phyloP scores from a whole-genome alignment of 257 asterid genomes.

The Rhazya stricta region DNA sequence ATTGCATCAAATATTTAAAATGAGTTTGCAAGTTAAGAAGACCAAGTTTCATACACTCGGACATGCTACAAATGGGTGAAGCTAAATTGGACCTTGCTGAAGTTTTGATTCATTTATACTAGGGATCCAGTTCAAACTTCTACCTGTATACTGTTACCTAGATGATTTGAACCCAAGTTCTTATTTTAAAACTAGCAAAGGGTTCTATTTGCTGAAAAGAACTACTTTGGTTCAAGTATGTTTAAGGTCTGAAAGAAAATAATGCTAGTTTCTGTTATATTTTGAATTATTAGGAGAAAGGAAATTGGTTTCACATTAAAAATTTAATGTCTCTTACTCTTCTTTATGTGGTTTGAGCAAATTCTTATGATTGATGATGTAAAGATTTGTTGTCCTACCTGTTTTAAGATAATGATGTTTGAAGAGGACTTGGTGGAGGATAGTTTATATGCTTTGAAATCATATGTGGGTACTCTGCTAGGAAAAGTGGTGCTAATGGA shows the following conservation, averaged over 20 bases:
- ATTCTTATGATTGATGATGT: neutral
- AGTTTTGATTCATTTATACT: neutral
- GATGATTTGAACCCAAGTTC: neutral
- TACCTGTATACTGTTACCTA: too few species aligned
- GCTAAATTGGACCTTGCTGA: neutral
- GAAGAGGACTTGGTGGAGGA: neutral
- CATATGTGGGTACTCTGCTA: neutral
- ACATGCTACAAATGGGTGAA: neutral
- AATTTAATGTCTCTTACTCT: neutral
- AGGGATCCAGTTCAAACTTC: neutral
- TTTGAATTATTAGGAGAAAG: too few species aligned
- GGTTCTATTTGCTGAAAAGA: neutral
- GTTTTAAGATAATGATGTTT: too few species aligned
- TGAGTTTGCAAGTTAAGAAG: neutral
- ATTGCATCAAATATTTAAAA: neutral
- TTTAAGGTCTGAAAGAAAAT: neutral
- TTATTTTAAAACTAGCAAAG: too few species aligned
- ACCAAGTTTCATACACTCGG: neutral
- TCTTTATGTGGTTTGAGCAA: neutral
- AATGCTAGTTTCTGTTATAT: neutral
- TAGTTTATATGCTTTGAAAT: neutral
- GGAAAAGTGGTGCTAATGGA: neutral
- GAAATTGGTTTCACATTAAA: neutral
- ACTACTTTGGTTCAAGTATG: too few species aligned
- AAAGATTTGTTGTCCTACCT: neutral